A percentile compares a stretch with the other conserved stretches of the same genome.
phyloP scores from a whole-genome alignment of 2,329 filamentous ascomycete genomes.

The Botryosphaeria agaves region DNA sequence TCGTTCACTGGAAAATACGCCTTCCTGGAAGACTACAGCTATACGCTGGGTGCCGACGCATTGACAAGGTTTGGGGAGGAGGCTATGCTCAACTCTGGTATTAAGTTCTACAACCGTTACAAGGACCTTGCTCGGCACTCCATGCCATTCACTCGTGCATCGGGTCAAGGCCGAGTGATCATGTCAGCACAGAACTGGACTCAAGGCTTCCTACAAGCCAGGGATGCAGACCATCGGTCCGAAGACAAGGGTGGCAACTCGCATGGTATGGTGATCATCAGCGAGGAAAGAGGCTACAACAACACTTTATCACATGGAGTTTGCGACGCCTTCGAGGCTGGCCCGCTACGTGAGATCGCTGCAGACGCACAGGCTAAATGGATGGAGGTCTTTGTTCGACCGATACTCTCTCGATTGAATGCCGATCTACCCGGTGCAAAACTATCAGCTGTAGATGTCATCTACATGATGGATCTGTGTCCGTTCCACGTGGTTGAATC shows the following conservation, averaged over 20 bases:
- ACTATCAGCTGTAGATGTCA: conserved; percentile 42
- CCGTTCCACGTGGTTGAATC: conserved; percentile 66
- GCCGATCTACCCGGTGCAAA: conserved; percentile 48
- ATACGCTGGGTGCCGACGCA: conserved; percentile 51
- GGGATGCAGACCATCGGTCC: conserved; percentile 23
- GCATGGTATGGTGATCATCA: conserved; percentile 46
- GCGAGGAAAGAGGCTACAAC: conserved; percentile 49
- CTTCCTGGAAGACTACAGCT: conserved; percentile 57
- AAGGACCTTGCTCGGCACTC: conserved; percentile 36
- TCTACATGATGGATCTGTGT: conserved; percentile 76
- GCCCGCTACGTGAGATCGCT: conserved; percentile 31
- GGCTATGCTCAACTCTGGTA: conserved; percentile 58
- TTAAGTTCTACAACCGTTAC: conserved; percentile 62
- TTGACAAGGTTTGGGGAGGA: conserved; percentile 51
- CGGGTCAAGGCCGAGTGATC: conserved; percentile 53
- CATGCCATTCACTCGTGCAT: conserved; percentile 54
- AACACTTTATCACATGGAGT: conserved; percentile 65
- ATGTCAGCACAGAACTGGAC: conserved; percentile 62
- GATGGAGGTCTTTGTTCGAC: conserved; percentile 43
- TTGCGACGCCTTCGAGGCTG: conserved; percentile 54
- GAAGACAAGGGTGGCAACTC: conserved; percentile 26
- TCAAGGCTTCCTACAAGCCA: conserved; percentile 49
- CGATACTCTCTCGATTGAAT: conserved; percentile 55
- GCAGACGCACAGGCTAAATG: conserved; percentile 38
- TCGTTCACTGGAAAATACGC: conserved; percentile 44